phyloP scores from a whole-genome alignment of 257 asterid genomes.

The Solanum paucissectum region DNA sequence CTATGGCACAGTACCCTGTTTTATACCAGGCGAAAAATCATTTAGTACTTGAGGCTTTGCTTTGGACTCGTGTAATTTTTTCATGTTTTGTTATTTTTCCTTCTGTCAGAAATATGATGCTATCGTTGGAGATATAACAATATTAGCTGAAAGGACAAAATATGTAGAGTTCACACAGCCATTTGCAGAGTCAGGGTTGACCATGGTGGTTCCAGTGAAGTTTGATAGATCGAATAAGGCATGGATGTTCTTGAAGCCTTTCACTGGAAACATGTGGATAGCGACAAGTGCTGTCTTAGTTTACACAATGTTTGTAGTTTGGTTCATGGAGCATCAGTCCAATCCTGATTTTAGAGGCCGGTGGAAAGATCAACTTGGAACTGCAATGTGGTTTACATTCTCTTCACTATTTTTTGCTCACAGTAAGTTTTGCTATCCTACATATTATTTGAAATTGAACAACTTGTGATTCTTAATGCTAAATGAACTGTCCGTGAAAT shows the following conservation, averaged over 20 bases:
- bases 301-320: constrained; percentile 28
- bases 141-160: constrained; percentile 14
- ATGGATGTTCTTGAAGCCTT: constrained; percentile 28
- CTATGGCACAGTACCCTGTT: background rate
- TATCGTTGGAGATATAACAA: constrained; percentile 22
- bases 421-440: constrained; percentile 12
- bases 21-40: background rate
- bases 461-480: background rate
- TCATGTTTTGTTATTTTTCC: background rate
- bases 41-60: background rate
- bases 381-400: constrained; percentile 38
- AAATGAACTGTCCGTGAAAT: background rate
- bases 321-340: constrained; percentile 30
- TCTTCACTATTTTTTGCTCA: constrained; percentile 29
- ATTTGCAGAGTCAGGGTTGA: constrained; percentile 26
- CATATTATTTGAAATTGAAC: background rate
- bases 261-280: constrained; percentile 22
- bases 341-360: constrained; percentile 15
- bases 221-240: background rate
- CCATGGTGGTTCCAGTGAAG: constrained; percentile 24
- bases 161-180: constrained; percentile 28
- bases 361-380: constrained; percentile 23
- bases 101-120: constrained; percentile 11
- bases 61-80: background rate
- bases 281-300: constrained; percentile 13